Evolutionary conservation across 176 grass and related monocot species (phyloP).

Genomic region (Ensete glaucum): DNA sequence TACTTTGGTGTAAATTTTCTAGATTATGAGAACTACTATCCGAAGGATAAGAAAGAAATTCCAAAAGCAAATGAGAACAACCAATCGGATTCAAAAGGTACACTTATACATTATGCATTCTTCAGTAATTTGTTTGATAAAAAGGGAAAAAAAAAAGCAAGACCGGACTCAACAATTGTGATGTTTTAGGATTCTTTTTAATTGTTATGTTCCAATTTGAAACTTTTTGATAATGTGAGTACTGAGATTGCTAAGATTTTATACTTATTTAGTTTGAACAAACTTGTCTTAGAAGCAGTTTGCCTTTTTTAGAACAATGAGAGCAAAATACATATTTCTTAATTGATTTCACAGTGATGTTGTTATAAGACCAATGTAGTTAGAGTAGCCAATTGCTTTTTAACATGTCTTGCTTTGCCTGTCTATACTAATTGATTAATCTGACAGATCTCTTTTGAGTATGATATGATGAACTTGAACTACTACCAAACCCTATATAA

Average conservation of each 20-base stretch:
- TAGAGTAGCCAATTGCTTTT: neutral
- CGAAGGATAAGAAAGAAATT: conserved; percentile 72
- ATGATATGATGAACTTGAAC: neutral
- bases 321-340: too few species aligned
- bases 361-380: neutral
- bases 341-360: too few species aligned
- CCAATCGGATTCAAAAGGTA: conserved; percentile 66
- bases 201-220: too few species aligned
- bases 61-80: conserved; percentile 46
- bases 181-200: too few species aligned
- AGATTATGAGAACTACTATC: conserved; percentile 94
- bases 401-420: neutral
- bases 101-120: neutral
- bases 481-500: neutral
- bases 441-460: neutral
- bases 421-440: neutral
- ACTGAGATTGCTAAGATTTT: neutral
- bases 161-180: too few species aligned
- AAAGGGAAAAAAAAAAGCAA: too few species aligned
- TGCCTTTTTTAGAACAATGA: too few species aligned
- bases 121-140: neutral
- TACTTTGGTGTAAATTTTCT: conserved; percentile 19
- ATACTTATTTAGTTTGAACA: neutral
- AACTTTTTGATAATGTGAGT: too few species aligned
- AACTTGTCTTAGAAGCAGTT: too few species aligned